Evolutionary conservation across 2,329 filamentous ascomycete species (phyloP), one percentile per base, ranked within the genome.

Genomic region (Colletotrichum shisoi): DNA sequence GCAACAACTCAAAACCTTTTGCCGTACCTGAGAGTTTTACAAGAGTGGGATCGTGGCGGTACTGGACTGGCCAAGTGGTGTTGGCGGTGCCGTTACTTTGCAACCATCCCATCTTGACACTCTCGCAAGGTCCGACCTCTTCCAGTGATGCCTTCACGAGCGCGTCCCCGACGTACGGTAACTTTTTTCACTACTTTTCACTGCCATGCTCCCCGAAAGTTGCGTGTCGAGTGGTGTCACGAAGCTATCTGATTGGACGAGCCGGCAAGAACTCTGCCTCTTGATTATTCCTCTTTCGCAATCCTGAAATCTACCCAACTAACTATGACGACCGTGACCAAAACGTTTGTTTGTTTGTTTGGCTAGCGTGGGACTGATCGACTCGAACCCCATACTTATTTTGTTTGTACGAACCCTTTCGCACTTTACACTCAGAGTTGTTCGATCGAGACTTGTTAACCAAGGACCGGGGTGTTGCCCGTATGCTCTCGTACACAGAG

Each of bases 1-100:
- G 57, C 66, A 66, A 57, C 56, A 62, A 68, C 62, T 67, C 66
- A 66, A 68, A 68, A 62, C 56, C 45, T 21, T 67, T 54, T 44
- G 44, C 61, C 27, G 64, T 51, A 60, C 44, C 37, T 56, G 64
- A 64, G 54, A 53, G 61, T 64, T 64, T 64, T 64, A 48, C 48
- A 56, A 64, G 19, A 59, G 61, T 64, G 64, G 64, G 54, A 60
- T 67, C 39, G 54, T 64, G 54, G 61, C 64, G 49, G 64, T 67
- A 64, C 61, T n/a, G 21, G 40, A 48, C 40, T 49, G 53, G 40
- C 39, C 40, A 46, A 63, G 42, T 59, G 48, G 48, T 31, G 27
- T 63, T 13, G 48, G 44, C 42, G 46, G 51, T 42, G 60, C 48
- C 63, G 46, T 58, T 59, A 63, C 56, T 53, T 21, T 19, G 59